Evolutionary conservation across 495 filamentous ascomycete species (phyloP).

Genomic region (Corynascus novoguineensis): DNA sequence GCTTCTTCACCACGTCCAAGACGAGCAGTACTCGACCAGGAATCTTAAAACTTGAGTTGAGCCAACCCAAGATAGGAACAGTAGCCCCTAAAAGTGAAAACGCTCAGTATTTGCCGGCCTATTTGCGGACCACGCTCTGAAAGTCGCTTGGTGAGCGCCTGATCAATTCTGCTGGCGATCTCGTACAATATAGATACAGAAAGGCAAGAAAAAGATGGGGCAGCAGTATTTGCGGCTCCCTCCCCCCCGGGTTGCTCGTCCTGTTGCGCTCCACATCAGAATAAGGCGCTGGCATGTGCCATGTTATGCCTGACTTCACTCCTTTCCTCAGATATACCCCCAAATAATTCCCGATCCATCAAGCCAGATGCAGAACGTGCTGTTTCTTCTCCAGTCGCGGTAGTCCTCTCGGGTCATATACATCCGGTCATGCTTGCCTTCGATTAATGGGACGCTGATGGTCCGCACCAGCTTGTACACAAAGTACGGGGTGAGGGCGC

Average conservation of each 20-base stretch:
- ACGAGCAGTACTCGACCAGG: no score
- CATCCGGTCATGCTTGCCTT: constrained; percentile 52
- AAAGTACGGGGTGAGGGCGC: constrained; percentile 49
- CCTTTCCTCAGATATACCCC: neutral
- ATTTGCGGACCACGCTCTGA: no score
- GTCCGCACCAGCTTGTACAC: constrained; percentile 46
- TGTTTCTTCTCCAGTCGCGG: constrained; percentile 52
- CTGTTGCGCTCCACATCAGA: neutral
- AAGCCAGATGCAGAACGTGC: neutral
- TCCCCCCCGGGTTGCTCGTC: neutral
- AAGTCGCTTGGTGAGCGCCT: no score
- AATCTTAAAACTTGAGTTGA: no score
- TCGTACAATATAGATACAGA: no score
- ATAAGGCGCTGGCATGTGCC: neutral
- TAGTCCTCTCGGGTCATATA: constrained; percentile 46
- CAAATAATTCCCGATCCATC: neutral
- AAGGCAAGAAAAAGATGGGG: no score
- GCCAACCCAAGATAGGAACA: no score
- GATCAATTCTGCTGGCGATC: no score
- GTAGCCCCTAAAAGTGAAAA: no score
- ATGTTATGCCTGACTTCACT: neutral
- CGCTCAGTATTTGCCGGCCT: no score
- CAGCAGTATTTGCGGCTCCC: neutral
- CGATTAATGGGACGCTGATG: constrained; percentile 54
- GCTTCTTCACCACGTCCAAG: no score